These are phyloP conservation scores for Clarkia xantiana DNA, from an alignment of 345 rosid species.

Conservation along the genomic window DNA sequence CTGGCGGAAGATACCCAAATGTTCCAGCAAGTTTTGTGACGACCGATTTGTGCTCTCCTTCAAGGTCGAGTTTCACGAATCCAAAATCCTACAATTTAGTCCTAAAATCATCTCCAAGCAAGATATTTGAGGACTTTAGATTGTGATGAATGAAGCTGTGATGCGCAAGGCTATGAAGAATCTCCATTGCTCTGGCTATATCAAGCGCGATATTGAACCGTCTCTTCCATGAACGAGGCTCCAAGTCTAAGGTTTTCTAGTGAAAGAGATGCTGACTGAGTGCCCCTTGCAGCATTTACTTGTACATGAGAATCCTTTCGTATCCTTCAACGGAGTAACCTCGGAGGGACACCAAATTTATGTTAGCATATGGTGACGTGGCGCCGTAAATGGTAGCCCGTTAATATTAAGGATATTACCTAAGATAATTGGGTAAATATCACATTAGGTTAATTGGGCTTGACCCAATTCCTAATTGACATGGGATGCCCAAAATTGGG, in stretches of 20 bases:
- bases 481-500: no score
- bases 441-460: no score
- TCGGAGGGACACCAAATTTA: slow-evolving; percentile 55
- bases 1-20: slow-evolving; percentile 78
- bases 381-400: no score
- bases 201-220: slow-evolving; percentile 57
- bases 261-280: slow-evolving; percentile 64
- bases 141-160: slow-evolving; percentile 66
- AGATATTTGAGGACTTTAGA: slow-evolving; percentile 62
- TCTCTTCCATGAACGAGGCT: slow-evolving; percentile 67
- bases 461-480: no score
- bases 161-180: slow-evolving; percentile 60
- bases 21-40: slow-evolving; percentile 69
- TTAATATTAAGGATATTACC: no score
- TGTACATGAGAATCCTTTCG: slow-evolving; percentile 62
- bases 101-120: slow-evolving; percentile 55
- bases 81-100: slow-evolving; percentile 79
- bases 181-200: slow-evolving; percentile 72
- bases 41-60: slow-evolving; percentile 43
- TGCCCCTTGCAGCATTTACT: slow-evolving; percentile 70
- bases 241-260: slow-evolving; percentile 49
- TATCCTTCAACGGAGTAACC: slow-evolving; percentile 55
- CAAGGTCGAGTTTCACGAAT: slow-evolving; percentile 65
- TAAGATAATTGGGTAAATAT: no score
- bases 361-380: no score